Conservation (phyloP, 2,329 filamentous ascomycete species). For the Eutypella sp. region DNA sequence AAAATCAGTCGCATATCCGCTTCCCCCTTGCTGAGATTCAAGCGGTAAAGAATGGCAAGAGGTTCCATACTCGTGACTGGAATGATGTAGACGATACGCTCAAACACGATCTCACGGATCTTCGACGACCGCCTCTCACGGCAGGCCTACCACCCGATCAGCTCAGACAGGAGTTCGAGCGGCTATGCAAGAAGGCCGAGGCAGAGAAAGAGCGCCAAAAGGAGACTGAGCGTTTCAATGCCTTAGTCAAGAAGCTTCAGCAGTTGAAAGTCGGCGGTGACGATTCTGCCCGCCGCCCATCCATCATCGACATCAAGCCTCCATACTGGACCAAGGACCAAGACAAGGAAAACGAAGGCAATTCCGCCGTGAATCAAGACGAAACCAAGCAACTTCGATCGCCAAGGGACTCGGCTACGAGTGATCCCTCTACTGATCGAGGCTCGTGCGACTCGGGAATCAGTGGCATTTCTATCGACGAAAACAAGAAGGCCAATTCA, state of each 20-base stretch:
- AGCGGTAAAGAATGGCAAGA: conserved; percentile 11
- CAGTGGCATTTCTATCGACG: conserved; percentile 8
- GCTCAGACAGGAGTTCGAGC: conserved; percentile 14
- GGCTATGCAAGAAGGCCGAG: conserved; percentile 1
- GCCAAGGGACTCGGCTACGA: conserved; percentile 13
- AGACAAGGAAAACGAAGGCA: background rate
- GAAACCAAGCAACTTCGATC: background rate
- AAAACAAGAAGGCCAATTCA: conserved; percentile 6
- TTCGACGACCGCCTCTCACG: conserved; percentile 18
- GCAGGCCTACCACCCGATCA: conserved; percentile 15
- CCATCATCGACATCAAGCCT: conserved; percentile 1
- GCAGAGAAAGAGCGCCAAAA: background rate
- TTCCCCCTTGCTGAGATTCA: conserved; percentile 19
- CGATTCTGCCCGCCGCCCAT: background rate
- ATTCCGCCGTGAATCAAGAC: background rate
- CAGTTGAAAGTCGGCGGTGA: conserved; percentile 15
- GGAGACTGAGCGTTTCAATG: conserved; percentile 11
- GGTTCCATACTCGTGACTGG: conserved; percentile 11
- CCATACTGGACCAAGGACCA: conserved; percentile 1
- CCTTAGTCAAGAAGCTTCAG: conserved; percentile 18
- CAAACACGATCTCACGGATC: conserved; percentile 7
- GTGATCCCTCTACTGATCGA: conserved; percentile 7
- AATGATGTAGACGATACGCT: conserved; percentile 9
- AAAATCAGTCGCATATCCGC: no score
- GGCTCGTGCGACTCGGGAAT: conserved; percentile 13